Base-by-base conservation (phyloP, 2,329 filamentous ascomycete genomes). In the Fusarium verticillioides region DNA sequence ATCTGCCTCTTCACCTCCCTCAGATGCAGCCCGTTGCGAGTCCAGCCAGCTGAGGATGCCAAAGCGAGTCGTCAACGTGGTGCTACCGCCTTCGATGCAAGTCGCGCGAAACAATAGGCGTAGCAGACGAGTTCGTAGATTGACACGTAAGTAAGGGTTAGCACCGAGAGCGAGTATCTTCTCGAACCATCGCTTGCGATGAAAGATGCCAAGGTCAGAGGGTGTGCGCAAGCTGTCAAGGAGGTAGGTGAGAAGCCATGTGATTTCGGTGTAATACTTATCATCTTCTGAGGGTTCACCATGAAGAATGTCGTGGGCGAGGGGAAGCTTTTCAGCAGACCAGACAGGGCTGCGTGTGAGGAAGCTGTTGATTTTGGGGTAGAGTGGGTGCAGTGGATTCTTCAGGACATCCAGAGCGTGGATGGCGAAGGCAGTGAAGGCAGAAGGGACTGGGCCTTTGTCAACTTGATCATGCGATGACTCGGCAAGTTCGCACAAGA, bases 321-420 rank as follows among this genome's bases (percentile, higher is more conserved):
- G 86, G 12, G 96, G 88, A 30, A 96, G 89, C 78, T 90, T 91
- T 66, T 93, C 89, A 23, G 91, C 79, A 18, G 91, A 87, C 96
- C 96, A 98, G 30, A 87, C 82, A 2, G 96, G 95, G 0, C 91
- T 89, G 58, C 91, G 91, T 28, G 94, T 94, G 40, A 98, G 88
- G 80, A 95, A 98, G 10, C 87, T 86, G 84, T 97, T 97, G 82
- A 96, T 85, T 80, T 97, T 97, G 65, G 91, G 89, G 80, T 97
- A 98, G 42, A 98, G 88, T 68, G 89, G 90, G 79, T 97, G 94
- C 21, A 94, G 87, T 1, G 96, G 96, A 69, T 94, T 91, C 28
- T 87, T 88, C 50, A 97, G 83, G 21, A 97, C 90, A 4, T 88
- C 84, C 12, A 97, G 85, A 3, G 91, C 90, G 72, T 90, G 90